Conservation (phyloP, 108 stramenopile genomes). For the Cylindrotheca closterium region DNA sequence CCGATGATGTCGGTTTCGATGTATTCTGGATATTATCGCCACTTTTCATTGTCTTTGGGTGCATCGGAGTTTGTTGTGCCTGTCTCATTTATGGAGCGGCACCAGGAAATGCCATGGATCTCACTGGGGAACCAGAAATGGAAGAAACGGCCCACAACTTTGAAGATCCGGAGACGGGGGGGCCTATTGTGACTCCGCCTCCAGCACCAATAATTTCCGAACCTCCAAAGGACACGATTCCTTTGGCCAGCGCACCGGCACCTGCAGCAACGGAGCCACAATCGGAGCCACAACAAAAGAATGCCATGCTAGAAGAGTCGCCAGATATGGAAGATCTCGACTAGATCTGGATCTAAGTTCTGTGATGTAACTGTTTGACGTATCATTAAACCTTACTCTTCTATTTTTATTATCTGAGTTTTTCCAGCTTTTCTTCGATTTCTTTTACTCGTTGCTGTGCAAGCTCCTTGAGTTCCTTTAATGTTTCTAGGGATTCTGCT, state of each 20-base stretch:
- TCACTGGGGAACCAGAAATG: slow-evolving; percentile 18
- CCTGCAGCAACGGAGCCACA: background rate
- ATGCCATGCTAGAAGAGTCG: slow-evolving; percentile 12
- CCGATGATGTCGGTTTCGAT: slow-evolving; percentile 54
- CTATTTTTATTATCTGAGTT: background rate
- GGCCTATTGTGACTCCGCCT: background rate
- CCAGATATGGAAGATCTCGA: slow-evolving; percentile 55
- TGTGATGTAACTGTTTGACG: background rate
- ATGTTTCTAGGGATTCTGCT: slow-evolving; percentile 23
- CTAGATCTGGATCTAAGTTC: too few relatives aligned
- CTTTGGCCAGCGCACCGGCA: background rate
- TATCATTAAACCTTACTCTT: background rate
- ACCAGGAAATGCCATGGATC: slow-evolving; percentile 24
- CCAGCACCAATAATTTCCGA: background rate
- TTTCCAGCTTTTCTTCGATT: slow-evolving; percentile 13
- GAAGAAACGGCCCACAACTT: background rate
- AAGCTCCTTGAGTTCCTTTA: slow-evolving; percentile 18
- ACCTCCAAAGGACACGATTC: background rate
- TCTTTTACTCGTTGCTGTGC: background rate
- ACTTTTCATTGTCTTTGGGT: slow-evolving; percentile 61
- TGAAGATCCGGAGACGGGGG: slow-evolving; percentile 14
- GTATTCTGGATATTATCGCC: slow-evolving; percentile 83
- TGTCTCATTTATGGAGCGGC: slow-evolving; percentile 70
- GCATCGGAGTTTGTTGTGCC: slow-evolving; percentile 57
- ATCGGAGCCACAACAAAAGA: slow-evolving; percentile 1